These are phyloP conservation scores for Spathaspora gorwiae DNA, from an alignment of 805 yeast genomes.

Conservation along the genomic window DNA sequence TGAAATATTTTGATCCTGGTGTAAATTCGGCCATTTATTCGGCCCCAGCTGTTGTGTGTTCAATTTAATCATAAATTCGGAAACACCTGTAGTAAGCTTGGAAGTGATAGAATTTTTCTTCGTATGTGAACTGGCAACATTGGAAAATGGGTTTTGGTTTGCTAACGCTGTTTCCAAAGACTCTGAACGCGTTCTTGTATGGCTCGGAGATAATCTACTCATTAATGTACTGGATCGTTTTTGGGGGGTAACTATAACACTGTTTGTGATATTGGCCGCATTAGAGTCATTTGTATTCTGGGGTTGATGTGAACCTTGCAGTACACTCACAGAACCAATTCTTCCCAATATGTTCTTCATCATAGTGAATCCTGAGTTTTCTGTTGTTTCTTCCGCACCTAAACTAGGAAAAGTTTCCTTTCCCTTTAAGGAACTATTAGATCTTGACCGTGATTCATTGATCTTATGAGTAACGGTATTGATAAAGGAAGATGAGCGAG, in stretches of 20 bases:
- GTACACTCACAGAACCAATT: conserved; percentile 17
- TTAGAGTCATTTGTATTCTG: not conserved
- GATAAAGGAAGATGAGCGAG: conserved; percentile 36
- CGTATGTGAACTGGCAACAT: conserved; percentile 10
- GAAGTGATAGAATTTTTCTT: conserved; percentile 32
- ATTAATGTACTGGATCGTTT: conserved; percentile 17
- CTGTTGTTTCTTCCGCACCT: conserved; percentile 13
- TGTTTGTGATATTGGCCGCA: not conserved
- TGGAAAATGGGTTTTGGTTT: conserved; percentile 6
- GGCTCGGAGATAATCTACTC: conserved; percentile 31
- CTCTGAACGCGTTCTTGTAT: conserved; percentile 35
- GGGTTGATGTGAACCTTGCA: conserved; percentile 25
- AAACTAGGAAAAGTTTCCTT: conserved; percentile 27
- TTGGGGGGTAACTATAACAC: conserved; percentile 2
- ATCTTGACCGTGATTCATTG: conserved; percentile 30
- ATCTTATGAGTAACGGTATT: conserved; percentile 29
- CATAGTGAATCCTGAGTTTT: conserved; percentile 23
- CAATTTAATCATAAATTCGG: conserved; percentile 40
- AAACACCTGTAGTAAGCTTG: conserved; percentile 36
- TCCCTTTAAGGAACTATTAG: conserved; percentile 27
- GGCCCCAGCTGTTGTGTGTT: conserved; percentile 13
- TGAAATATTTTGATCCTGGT: conserved; percentile 16
- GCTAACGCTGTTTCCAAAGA: conserved; percentile 21
- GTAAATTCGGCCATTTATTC: not conserved
- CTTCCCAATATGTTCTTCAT: conserved; percentile 34